Percentiles rank a stretch among this genome's conserved stretches.
phyloP scores from a whole-genome alignment of 2,329 filamentous ascomycete species.

The Diaporthe sp. region DNA sequence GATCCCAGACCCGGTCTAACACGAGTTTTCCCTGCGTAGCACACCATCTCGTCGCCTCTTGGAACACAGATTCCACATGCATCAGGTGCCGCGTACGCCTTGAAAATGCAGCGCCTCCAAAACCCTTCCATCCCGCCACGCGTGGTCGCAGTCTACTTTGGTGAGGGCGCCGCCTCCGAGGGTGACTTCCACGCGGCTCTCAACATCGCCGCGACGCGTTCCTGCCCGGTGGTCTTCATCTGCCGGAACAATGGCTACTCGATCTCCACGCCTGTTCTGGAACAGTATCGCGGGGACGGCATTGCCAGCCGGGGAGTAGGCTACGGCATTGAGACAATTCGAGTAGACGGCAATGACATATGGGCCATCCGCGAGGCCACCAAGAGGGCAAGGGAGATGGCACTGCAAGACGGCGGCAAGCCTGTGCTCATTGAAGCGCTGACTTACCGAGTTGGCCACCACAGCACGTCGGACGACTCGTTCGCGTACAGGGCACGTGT shows the following conservation, averaged over 20 bases:
- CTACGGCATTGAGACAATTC: slow-evolving; percentile 87
- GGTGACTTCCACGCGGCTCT: slow-evolving; percentile 87
- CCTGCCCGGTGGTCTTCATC: slow-evolving; percentile 82
- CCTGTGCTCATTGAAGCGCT: slow-evolving; percentile 94
- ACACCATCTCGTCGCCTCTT: slow-evolving; percentile 83
- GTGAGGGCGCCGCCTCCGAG: slow-evolving; percentile 84
- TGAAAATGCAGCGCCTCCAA: slow-evolving; percentile 79
- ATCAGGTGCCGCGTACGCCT: slow-evolving; percentile 81
- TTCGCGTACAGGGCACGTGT: slow-evolving; percentile 95
- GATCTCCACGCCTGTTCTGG: slow-evolving; percentile 82
- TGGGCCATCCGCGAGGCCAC: slow-evolving; percentile 82
- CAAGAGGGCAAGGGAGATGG: slow-evolving; percentile 78
- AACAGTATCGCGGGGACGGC: slow-evolving; percentile 86
- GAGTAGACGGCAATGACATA: slow-evolving; percentile 86
- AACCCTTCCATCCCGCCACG: slow-evolving; percentile 72
- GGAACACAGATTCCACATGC: slow-evolving; percentile 87
- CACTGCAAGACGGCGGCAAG: slow-evolving; percentile 82
- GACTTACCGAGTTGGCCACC: slow-evolving; percentile 96
- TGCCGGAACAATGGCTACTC: slow-evolving; percentile 89
- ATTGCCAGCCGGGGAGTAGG: slow-evolving; percentile 83
- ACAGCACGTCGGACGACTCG: slow-evolving; percentile 96
- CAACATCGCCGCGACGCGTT: slow-evolving; percentile 84
- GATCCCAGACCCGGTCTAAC: background rate
- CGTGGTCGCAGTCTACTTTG: slow-evolving; percentile 83
- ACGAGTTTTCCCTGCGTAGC: slow-evolving; percentile 56